A percentile compares a stretch with the other conserved stretches of the same genome.
Evolutionary conservation across 768 basidiomycete species (phyloP).

Genomic region (Lactarius trivialis): DNA sequence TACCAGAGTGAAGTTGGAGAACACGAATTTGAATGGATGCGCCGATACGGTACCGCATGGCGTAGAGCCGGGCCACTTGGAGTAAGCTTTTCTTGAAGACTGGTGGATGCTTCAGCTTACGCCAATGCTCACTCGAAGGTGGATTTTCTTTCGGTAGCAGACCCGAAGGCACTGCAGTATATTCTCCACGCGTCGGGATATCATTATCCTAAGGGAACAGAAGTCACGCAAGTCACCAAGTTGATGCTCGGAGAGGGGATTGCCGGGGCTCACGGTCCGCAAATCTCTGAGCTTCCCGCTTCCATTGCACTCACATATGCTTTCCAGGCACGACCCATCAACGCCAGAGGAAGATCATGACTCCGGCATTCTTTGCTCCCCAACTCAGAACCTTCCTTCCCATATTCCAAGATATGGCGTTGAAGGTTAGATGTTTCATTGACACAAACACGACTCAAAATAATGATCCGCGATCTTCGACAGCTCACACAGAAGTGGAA

Average conservation of each 20-base stretch:
- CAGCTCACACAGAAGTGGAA: conserved; percentile 29
- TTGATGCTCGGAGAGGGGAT: conserved; percentile 23
- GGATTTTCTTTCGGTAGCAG: conserved; percentile 1
- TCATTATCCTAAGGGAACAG: conserved; percentile 22
- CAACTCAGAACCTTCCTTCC: conserved; percentile 28
- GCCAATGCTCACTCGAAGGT: conserved; percentile 6
- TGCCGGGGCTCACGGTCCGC: conserved; percentile 23
- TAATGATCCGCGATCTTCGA: not conserved
- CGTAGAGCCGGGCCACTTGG: conserved; percentile 22
- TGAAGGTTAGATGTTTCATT: conserved; percentile 5
- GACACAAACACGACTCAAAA: not conserved
- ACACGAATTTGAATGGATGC: conserved; percentile 24
- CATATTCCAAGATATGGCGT: conserved; percentile 21
- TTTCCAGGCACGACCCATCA: conserved; percentile 23
- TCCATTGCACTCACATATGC: not conserved
- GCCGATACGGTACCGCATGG: conserved; percentile 27
- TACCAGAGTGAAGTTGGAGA: conserved; percentile 29
- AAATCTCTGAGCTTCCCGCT: not conserved
- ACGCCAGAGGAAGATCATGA: conserved; percentile 29
- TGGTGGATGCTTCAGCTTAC: not conserved
- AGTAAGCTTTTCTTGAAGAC: conserved; percentile 13
- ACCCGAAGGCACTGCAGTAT: conserved; percentile 27
- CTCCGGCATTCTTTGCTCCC: conserved; percentile 27
- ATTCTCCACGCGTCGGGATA: conserved; percentile 30
- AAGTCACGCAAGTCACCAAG: conserved; percentile 12